Base-by-base conservation (phyloP, 805 yeast species). In the Candida takata region DNA sequence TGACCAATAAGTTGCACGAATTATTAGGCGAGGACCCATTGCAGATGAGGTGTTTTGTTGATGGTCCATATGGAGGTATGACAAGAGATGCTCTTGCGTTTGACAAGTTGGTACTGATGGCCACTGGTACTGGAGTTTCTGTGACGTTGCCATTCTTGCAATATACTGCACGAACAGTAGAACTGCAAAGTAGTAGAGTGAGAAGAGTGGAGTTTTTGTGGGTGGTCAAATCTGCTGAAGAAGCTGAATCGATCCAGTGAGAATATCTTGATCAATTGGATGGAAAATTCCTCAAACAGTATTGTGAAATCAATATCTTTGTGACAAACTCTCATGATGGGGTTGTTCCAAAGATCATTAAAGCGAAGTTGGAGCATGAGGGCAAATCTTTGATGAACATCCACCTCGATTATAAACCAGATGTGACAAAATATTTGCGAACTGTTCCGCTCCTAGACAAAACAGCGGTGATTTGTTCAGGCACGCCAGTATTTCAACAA, bases 61-160 rank as follows among this genome's bases (percentile, higher is more conserved):
- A 74, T 46, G 81, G 81, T 2, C 77, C 81, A 4, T 74, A 72
- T 40, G 79, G 81, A 13, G 79, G 79, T 2, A 45, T 67, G 33
- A 45, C 59, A 12, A 60, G 81, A 47, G 70, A 70, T 41, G 52
- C 58, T 6, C 43, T 61, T 15, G 52, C 70, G 1, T 74, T 74
- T 47, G 69, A 69, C 29, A 61, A 65, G 29, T 52, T 69, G 7
- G 48, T 59, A 8, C 46, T 73, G 19, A 14, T 71, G 2, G 55
- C 72, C 16, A 56, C 73, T 1, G 81, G 81, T 4, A 63, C 71
- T 31, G 80, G 81, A 27, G 63, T 74, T 12, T 61, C 77, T 4
- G 72, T 70, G 0, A 60, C 71, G 2, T 39, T 70, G 15, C 74
- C 79, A 8, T 72, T 67, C 41, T 45, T 69, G 31, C 28, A 44